Evolutionary conservation across 495 filamentous ascomycete species (phyloP), one percentile per base, ranked within the genome.

Genomic region (Talaromyces wortmannii): DNA sequence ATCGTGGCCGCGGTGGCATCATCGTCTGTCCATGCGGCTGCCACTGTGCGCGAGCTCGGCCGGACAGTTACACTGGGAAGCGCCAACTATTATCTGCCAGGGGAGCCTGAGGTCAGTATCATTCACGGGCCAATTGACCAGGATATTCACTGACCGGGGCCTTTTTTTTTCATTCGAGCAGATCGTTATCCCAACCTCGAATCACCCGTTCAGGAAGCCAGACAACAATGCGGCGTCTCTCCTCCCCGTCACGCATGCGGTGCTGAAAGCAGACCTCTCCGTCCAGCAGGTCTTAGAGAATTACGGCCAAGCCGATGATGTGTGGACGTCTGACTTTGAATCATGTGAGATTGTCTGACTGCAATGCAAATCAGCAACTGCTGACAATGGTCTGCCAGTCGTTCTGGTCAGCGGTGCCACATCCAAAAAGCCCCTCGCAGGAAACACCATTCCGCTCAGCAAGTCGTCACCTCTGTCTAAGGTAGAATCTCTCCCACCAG

Each of bases 401-500:
- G 23, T 23, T 23, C 23, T 23, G 23, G 23, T 23, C 23, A 23
- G 23, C 23, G 23, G 23, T 23, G 23, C 23, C 23, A 23, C 23
- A 23, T 23, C 23, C 23, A 23, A 23, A 4, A 23, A 23, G 23
- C 23, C 23, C 23, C 23, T 23, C 23, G 23, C 23, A 23, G 23
- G 23, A 23, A 23, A 23, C 23, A 23, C 23, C 23, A 23, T 23
- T 23, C 23, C 23, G 23, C 23, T 23, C 23, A 23, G 23, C 23
- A 23, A 23, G 4, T 23, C 23, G 23, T 23, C 23, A 23, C 23
- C 23, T 23, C 23, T 23, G 23, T 23, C 23, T 4, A 23, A 23
- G 23, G 23, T 23, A 23, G 23, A 23, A 23, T 23, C 23, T 23
- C 56, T 75, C 15, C 58, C 65, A 2, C 49, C 67, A 4, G 74